These are phyloP conservation scores for Agaricus blazei DNA, from an alignment of 768 basidiomycete genomes.

Conservation along the genomic window DNA sequence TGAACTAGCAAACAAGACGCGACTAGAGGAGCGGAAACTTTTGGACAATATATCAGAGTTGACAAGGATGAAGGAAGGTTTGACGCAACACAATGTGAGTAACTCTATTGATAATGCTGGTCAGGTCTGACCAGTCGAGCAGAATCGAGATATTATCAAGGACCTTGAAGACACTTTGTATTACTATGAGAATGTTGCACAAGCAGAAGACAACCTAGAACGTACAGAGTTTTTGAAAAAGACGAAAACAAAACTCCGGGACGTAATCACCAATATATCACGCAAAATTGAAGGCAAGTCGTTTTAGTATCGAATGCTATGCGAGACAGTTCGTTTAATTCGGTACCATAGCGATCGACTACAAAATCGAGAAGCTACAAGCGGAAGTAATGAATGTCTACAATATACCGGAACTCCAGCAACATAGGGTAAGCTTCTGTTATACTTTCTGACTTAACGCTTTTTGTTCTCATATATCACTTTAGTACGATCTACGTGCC, in stretches of 20 bases:
- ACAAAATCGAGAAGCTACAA: constrained; percentile 39
- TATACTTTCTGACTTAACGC: not conserved
- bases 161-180: constrained; percentile 57
- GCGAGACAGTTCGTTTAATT: not conserved
- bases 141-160: constrained; percentile 62
- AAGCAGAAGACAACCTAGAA: constrained; percentile 37
- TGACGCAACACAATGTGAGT: constrained; percentile 56
- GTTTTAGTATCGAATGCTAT: not conserved
- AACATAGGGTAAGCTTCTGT: constrained; percentile 41
- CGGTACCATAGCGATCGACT: constrained; percentile 44
- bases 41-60: constrained; percentile 44
- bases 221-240: constrained; percentile 39
- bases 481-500: constrained; percentile 74
- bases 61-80: constrained; percentile 34
- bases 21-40: constrained; percentile 32
- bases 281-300: constrained; percentile 48
- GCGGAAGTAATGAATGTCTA: constrained; percentile 41
- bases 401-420: constrained; percentile 61
- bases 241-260: constrained; percentile 47
- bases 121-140: not conserved
- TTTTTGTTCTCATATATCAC: not conserved
- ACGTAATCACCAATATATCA: constrained; percentile 46
- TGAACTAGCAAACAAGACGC: constrained; percentile 35
- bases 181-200: constrained; percentile 68
- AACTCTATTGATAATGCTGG: not conserved